Percentiles rank a stretch among this genome's conserved stretches.
Conservation (phyloP, 2,329 filamentous ascomycete species). For the Trichophaea hybrida region DNA sequence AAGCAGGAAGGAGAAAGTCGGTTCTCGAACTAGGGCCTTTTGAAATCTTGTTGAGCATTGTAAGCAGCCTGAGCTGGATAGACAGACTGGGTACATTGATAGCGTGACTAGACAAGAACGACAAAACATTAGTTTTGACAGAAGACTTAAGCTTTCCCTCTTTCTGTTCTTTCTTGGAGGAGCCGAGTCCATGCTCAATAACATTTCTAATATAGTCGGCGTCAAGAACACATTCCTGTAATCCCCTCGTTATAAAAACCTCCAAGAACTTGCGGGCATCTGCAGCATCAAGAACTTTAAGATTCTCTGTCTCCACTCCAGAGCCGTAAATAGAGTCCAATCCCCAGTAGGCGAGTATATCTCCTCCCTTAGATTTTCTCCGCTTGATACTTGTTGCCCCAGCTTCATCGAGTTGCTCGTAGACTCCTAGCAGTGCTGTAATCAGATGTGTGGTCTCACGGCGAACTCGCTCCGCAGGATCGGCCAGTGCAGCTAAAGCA, state of each 20-base stretch:
- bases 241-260: slow-evolving; percentile 52
- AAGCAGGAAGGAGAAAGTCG: slow-evolving; percentile 58
- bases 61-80: slow-evolving; percentile 59
- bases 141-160: slow-evolving; percentile 35
- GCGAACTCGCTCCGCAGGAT: slow-evolving; percentile 61
- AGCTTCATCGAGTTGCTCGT: slow-evolving; percentile 29
- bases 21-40: slow-evolving; percentile 58
- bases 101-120: slow-evolving; percentile 60
- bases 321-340: slow-evolving; percentile 51
- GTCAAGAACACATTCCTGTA: slow-evolving; percentile 82
- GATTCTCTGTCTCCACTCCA: slow-evolving; percentile 33
- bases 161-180: slow-evolving; percentile 28
- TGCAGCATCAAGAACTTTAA: slow-evolving; percentile 46
- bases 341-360: slow-evolving; percentile 40
- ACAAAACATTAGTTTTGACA: slow-evolving; percentile 38
- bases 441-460: slow-evolving; percentile 58
- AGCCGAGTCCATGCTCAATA: slow-evolving; percentile 4
- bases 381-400: slow-evolving; percentile 12
- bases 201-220: slow-evolving; percentile 45
- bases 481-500: slow-evolving; percentile 56
- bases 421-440: slow-evolving; percentile 40
- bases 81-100: slow-evolving; percentile 51
- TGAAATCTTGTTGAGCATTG: slow-evolving; percentile 56
- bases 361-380: slow-evolving; percentile 29
- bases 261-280: slow-evolving; percentile 48